Conservation (phyloP, 352 stramenopile species). For the Paralagenidium karlingii region DNA sequence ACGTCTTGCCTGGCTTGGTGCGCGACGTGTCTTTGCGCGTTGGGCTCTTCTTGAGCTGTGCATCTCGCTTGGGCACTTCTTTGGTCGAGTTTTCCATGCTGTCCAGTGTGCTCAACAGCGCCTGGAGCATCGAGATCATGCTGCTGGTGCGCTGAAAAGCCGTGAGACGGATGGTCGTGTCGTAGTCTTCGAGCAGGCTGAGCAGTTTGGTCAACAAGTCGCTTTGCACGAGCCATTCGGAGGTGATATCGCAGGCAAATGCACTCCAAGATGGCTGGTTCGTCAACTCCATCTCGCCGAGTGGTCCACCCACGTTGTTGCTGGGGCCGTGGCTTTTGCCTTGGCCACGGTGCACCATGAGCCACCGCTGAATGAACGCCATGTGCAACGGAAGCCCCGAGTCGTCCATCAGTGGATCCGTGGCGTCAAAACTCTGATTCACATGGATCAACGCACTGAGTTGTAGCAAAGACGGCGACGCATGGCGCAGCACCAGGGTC, state of each 20-base stretch:
- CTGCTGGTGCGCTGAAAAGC: slow-evolving; percentile 27
- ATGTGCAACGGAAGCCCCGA: slow-evolving; percentile 8
- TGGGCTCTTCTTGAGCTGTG: no score
- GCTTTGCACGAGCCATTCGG: slow-evolving; percentile 8
- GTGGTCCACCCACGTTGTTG: slow-evolving; percentile 1
- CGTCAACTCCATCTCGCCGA: no score
- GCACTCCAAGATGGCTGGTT: no score
- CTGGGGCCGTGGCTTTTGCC: slow-evolving; percentile 1
- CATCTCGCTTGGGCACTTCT: no score
- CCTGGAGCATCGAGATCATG: slow-evolving; percentile 28
- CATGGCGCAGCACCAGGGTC: slow-evolving; percentile 17
- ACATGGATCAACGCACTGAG: slow-evolving; percentile 16
- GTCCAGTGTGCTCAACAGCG: slow-evolving; percentile 10
- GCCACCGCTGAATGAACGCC: slow-evolving; percentile 13
- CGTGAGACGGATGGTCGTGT: slow-evolving; percentile 9
- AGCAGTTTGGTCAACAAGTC: slow-evolving; percentile 13
- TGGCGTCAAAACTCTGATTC: not conserved
- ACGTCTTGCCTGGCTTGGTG: no score
- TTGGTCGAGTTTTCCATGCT: no score
- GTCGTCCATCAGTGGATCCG: not conserved
- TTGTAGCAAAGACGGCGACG: slow-evolving; percentile 17
- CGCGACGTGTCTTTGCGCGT: no score
- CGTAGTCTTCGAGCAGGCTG: slow-evolving; percentile 15
- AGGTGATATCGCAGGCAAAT: slow-evolving; percentile 9
- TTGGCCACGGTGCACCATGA: slow-evolving; percentile 9